Conservation (phyloP, 768 basidiomycete genomes). For the Auricularia sp. region DNA sequence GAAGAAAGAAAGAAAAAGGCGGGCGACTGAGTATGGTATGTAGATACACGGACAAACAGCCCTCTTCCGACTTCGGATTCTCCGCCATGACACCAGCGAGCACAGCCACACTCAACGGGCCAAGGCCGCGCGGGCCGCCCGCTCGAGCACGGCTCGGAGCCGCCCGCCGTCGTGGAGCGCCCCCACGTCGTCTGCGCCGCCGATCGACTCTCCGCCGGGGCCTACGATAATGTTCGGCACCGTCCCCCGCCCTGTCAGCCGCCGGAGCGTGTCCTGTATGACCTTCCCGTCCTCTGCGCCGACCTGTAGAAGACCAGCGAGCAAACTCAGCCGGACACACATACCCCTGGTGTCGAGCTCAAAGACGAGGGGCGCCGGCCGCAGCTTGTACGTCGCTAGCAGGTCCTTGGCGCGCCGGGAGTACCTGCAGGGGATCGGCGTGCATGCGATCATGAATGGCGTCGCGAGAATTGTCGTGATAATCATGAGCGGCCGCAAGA, state of each 20-base stretch:
- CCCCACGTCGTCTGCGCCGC: slow-evolving; percentile 15
- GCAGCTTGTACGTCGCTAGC: slow-evolving; percentile 47
- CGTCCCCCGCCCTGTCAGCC: slow-evolving; percentile 56
- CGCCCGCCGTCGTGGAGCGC: slow-evolving; percentile 39
- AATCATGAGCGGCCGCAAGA: neutral
- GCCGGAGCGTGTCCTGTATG: slow-evolving; percentile 55
- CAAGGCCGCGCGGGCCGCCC: slow-evolving; percentile 29
- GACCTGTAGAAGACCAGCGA: slow-evolving; percentile 1
- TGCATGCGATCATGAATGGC: slow-evolving; percentile 3
- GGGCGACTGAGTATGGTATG: too few relatives aligned
- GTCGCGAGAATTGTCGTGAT: neutral
- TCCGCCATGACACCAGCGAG: too few relatives aligned
- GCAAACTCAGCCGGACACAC: slow-evolving; percentile 11
- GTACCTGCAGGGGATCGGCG: slow-evolving; percentile 29
- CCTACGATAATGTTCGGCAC: slow-evolving; percentile 69
- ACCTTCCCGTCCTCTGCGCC: slow-evolving; percentile 46
- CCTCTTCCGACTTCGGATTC: too few relatives aligned
- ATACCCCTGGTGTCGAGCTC: slow-evolving; percentile 68
- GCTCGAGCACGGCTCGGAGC: slow-evolving; percentile 37
- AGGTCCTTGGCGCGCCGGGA: slow-evolving; percentile 55
- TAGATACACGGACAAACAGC: too few relatives aligned
- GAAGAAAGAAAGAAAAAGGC: too few relatives aligned
- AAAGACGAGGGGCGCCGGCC: slow-evolving; percentile 56
- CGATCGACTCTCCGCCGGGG: slow-evolving; percentile 35
- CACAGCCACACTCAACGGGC: too few relatives aligned